phyloP scores from a whole-genome alignment of 306 rosid species.

The Cucumis hystrix region DNA sequence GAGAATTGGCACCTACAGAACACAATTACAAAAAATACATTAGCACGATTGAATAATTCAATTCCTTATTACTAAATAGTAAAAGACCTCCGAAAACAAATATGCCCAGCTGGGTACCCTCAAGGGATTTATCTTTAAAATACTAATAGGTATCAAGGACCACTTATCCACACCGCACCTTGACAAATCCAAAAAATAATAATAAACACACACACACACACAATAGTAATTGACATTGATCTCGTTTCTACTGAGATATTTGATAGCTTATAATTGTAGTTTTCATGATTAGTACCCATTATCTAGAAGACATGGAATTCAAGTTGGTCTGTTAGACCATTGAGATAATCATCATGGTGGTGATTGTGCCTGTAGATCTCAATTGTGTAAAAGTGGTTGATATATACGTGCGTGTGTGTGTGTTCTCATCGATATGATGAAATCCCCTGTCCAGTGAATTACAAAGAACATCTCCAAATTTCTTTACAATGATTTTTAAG shows the following conservation, averaged over 20 bases:
- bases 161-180: not conserved
- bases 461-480: not conserved
- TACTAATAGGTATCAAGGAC: not conserved
- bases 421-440: too few relatives aligned
- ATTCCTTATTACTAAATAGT: not conserved
- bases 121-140: too few relatives aligned
- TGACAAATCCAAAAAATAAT: not conserved
- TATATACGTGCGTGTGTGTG: too few relatives aligned
- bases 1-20: slow-evolving; percentile 55
- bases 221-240: not conserved
- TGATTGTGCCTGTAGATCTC: not conserved
- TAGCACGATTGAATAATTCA: not conserved
- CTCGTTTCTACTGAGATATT: not conserved
- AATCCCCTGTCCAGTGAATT: too few relatives aligned
- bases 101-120: not conserved
- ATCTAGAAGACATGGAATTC: too few relatives aligned
- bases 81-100: not conserved
- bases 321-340: not conserved
- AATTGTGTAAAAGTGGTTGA: not conserved
- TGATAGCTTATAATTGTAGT: too few relatives aligned
- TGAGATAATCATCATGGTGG: not conserved
- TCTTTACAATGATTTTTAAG: not conserved
- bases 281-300: too few relatives aligned
- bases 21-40: not conserved
- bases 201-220: not conserved